phyloP scores from a whole-genome alignment of 2,329 filamentous ascomycete genomes.

The Teratosphaeriaceae sp. region DNA sequence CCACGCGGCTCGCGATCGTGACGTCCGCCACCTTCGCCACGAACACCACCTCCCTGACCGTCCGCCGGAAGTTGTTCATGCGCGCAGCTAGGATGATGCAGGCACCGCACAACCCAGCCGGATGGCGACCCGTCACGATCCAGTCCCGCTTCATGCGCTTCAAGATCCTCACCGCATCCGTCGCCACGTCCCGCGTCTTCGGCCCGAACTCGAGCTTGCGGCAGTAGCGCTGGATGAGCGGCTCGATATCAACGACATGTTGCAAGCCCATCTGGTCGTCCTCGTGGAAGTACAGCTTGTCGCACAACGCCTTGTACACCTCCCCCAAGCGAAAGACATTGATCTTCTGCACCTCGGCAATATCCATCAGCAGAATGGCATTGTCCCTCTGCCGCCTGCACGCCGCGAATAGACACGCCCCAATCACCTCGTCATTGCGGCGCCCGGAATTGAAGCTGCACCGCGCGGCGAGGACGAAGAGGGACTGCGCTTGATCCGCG shows the following conservation, averaged over 20 bases:
- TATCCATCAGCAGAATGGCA: constrained; percentile 88
- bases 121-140: constrained; percentile 92
- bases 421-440: constrained; percentile 74
- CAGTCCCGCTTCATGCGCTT: constrained; percentile 93
- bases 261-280: constrained; percentile 40
- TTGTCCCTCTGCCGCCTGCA: constrained; percentile 74
- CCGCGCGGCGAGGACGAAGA: constrained; percentile 48
- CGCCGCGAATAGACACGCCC: constrained; percentile 85
- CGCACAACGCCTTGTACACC: constrained; percentile 77
- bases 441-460: constrained; percentile 73
- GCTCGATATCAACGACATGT: constrained; percentile 71
- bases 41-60: constrained; percentile 91
- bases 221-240: constrained; percentile 86
- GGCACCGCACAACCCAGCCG: constrained; percentile 88
- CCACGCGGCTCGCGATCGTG: constrained; percentile 83
- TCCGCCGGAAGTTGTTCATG: constrained; percentile 96
- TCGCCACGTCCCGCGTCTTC: constrained; percentile 74
- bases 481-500: constrained; percentile 32
- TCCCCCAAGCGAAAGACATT: constrained; percentile 91
- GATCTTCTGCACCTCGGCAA: constrained; percentile 75
- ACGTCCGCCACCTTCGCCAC: constrained; percentile 94
- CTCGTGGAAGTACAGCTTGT: constrained; percentile 55
- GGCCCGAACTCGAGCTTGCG: constrained; percentile 85
- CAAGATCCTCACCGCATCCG: constrained; percentile 80
- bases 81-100: constrained; percentile 90